phyloP scores from a whole-genome alignment of 2,329 filamentous ascomycete genomes.

The Trichoderma harzianum region DNA sequence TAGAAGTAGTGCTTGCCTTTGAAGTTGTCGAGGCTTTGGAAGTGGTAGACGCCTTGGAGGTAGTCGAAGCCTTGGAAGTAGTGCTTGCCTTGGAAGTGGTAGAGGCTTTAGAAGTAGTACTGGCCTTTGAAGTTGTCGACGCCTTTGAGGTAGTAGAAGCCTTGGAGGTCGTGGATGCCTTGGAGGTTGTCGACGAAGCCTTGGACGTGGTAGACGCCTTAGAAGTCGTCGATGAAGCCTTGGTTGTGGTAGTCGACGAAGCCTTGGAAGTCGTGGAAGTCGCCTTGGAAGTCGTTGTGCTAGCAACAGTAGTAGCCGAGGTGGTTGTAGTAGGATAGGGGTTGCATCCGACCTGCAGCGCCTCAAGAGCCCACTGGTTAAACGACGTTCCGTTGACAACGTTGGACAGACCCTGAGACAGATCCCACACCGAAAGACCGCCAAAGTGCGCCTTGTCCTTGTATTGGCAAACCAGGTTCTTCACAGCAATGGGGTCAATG shows the following conservation, averaged over 20 bases:
- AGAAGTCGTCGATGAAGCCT: background rate
- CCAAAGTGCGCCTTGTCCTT: slow-evolving; percentile 39
- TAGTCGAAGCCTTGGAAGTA: background rate
- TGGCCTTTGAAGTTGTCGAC: background rate
- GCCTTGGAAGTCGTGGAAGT: background rate
- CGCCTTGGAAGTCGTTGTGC: background rate
- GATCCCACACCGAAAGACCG: slow-evolving; percentile 47
- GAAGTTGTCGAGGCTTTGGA: background rate
- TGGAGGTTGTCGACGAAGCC: background rate
- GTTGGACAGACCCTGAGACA: slow-evolving; percentile 34
- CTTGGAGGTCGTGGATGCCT: background rate
- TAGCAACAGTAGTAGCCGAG: slow-evolving; percentile 15
- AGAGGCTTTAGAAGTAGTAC: background rate
- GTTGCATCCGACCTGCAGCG: slow-evolving; percentile 37
- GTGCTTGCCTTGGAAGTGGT: background rate
- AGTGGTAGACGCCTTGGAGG: background rate
- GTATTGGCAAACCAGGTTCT: slow-evolving; percentile 39
- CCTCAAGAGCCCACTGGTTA: slow-evolving; percentile 36
- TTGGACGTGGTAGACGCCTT: background rate
- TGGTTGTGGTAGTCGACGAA: background rate
- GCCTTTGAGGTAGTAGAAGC: background rate
- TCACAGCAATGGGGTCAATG: slow-evolving; percentile 32
- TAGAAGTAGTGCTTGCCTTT: background rate
- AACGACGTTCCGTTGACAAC: slow-evolving; percentile 34
- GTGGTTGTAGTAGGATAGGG: slow-evolving; percentile 26